Conservation (phyloP, 2,329 filamentous ascomycete genomes). For the Pseudohalonectria lignicola region DNA sequence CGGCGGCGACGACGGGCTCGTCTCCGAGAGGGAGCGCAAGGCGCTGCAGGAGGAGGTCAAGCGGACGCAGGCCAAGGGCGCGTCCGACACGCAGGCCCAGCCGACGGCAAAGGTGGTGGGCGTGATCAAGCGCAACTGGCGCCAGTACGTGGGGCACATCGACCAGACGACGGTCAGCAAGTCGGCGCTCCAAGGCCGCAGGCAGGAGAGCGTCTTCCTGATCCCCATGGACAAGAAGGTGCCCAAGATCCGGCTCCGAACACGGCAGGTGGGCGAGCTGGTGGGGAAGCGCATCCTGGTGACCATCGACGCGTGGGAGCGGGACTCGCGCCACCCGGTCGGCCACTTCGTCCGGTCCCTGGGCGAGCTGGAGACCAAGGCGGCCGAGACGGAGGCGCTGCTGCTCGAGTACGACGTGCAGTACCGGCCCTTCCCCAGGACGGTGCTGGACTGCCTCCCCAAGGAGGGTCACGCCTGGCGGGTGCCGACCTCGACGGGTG, state of each 20-base stretch:
- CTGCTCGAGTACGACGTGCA: constrained; percentile 95
- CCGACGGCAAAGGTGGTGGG: constrained; percentile 90
- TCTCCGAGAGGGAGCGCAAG: constrained; percentile 78
- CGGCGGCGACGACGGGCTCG: constrained; percentile 68
- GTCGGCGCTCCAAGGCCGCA: constrained; percentile 62
- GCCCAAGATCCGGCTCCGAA: constrained; percentile 88
- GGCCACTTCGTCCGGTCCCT: constrained; percentile 91
- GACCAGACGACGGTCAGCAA: constrained; percentile 75
- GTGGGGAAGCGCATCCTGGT: constrained; percentile 86
- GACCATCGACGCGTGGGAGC: constrained; percentile 90
- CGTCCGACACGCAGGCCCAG: constrained; percentile 66
- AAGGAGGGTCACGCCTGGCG: constrained; percentile 88
- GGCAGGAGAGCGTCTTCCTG: constrained; percentile 87
- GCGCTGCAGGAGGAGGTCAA: constrained; percentile 88
- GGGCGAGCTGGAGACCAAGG: constrained; percentile 90
- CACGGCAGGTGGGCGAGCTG: constrained; percentile 78
- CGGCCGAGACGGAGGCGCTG: constrained; percentile 92
- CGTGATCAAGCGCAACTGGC: constrained; percentile 90
- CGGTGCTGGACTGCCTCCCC: constrained; percentile 86
- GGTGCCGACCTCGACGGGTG: constrained; percentile 67
- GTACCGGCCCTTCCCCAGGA: constrained; percentile 92
- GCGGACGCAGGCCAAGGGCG: constrained; percentile 64
- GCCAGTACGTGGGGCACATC: constrained; percentile 93
- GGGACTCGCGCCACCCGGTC: constrained; percentile 82
- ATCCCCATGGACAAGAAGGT: constrained; percentile 98